phyloP scores from a whole-genome alignment of 148 eudicot genomes.

The Rhododendron williamsianum region DNA sequence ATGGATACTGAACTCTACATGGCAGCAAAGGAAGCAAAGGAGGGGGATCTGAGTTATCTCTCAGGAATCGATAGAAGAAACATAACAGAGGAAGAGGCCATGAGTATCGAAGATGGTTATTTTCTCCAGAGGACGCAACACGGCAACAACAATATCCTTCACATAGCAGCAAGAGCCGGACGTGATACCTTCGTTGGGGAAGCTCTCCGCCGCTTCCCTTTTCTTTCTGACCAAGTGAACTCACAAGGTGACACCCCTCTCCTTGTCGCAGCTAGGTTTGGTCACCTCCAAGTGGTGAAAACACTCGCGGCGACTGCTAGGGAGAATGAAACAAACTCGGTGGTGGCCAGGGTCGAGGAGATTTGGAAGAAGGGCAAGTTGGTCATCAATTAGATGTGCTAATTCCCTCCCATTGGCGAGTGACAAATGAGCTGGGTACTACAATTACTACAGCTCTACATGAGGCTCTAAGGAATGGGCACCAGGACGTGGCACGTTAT shows the following conservation, averaged over 20 bases:
- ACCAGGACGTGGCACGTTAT: too few species aligned
- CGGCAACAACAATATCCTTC: background rate
- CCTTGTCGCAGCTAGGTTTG: background rate
- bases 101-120: too few species aligned
- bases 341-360: too few species aligned
- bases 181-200: background rate
- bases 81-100: background rate
- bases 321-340: too few species aligned
- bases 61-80: background rate
- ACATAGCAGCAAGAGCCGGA: background rate
- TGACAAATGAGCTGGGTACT: too few species aligned
- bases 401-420: too few species aligned
- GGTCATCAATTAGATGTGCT: too few species aligned
- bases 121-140: background rate
- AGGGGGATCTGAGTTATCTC: background rate
- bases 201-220: background rate
- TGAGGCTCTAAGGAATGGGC: too few species aligned
- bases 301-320: background rate
- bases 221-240: background rate
- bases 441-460: too few species aligned
- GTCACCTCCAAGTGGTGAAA: background rate
- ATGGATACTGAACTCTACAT: background rate
- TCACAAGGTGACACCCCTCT: background rate
- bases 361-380: too few species aligned
- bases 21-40: background rate